Evolutionary conservation across 1,284 basidiomycete species (phyloP), one percentile per base, ranked within the genome.

Genomic region (Fomitopsis betulina): DNA sequence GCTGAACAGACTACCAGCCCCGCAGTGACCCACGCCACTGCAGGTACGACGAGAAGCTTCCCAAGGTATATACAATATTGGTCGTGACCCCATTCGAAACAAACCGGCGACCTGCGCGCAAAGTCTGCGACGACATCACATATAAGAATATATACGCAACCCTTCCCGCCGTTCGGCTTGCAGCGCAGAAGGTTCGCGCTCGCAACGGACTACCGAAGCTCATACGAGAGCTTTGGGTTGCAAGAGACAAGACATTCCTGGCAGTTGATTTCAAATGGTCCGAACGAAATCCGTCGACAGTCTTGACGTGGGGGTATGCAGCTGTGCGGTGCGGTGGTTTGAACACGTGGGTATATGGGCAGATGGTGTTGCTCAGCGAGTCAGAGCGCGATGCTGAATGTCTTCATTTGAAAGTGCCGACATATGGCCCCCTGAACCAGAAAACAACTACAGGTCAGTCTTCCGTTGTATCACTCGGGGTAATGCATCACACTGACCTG

Each of bases 251-350:
- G 72, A 87, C 85, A 0, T 94, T 90, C 66, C 72, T 94, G 47
- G 84, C 89, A 3, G 73, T 94, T 7, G 83, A 86, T 63, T 90
- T 92, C 63, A 88, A 89, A 63, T 89, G 85, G 82, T 88, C 83
- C 60, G 91, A 94, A 67, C 82, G 87, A 59, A 91, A 91, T 70
- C 73, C 84, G 64, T 83, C 78, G 59, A 83, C 79, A 54, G 83
- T 78, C 65, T 68, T 93, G 57, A 91, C 93, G 71, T 91, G 89
- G 78, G 91, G 92, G 1, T 89, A 92, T 70, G 88, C 91, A 39
- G 89, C 88, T 6, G 78, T 91, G 53, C 76, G 91, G 39, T 91
- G 89, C 68, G 84, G 83, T 2, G 86, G 89, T 73, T 74, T 94
- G 51, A 80, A 89, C 61, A 80, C 83, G 85, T 89, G 65, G 65